Conservation (phyloP, 2,329 filamentous ascomycete genomes). For the Arthrinium puccinioides region DNA sequence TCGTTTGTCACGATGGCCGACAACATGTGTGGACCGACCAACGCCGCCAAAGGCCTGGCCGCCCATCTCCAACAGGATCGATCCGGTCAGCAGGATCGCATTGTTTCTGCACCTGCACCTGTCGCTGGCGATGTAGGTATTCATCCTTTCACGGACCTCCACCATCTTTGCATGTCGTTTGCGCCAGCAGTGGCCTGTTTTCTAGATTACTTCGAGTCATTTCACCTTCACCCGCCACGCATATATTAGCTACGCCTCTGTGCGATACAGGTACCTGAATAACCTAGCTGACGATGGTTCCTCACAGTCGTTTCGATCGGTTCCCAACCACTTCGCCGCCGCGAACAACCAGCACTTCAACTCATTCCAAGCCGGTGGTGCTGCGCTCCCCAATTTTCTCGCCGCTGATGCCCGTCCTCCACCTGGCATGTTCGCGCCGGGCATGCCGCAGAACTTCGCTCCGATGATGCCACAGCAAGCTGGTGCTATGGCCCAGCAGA, state of each 20-base stretch:
- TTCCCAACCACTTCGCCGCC: constrained; percentile 3
- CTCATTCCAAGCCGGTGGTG: constrained; percentile 10
- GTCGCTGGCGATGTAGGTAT: no score
- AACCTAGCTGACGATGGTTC: neutral
- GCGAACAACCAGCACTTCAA: constrained; percentile 9
- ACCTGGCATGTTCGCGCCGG: constrained; percentile 1
- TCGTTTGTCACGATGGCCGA: constrained; percentile 32
- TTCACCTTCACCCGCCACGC: no score
- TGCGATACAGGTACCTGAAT: no score
- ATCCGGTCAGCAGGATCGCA: constrained; percentile 65
- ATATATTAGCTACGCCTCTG: no score
- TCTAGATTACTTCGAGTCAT: no score
- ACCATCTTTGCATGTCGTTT: no score
- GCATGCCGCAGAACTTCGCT: constrained; percentile 3
- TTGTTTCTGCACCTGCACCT: no score
- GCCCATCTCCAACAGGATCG: constrained; percentile 63
- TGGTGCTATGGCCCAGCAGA: constrained; percentile 4
- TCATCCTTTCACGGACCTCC: no score
- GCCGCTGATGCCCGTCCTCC: neutral
- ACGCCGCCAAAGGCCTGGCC: constrained; percentile 65
- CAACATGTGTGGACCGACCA: constrained; percentile 63
- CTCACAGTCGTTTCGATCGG: constrained; percentile 13
- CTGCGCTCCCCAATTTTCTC: constrained; percentile 6
- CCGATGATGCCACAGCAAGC: constrained; percentile 8
- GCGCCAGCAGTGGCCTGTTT: no score